Conservation (phyloP, 2,329 filamentous ascomycete species). For the Hypoxylon sp. region DNA sequence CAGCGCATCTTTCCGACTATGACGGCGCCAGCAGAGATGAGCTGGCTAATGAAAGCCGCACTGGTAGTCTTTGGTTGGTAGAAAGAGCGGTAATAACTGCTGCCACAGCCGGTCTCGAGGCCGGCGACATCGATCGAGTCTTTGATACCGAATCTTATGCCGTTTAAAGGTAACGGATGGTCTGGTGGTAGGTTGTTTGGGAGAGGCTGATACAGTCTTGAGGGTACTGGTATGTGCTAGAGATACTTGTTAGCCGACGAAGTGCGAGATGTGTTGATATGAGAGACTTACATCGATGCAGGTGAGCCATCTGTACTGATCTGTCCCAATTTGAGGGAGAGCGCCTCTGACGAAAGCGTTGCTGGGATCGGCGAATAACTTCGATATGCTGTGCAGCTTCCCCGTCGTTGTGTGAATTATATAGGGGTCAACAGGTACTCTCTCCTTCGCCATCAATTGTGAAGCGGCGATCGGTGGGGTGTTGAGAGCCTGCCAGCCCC, state of each 20-base stretch:
- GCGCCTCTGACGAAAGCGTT: conserved; percentile 28
- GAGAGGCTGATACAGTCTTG: too few species aligned
- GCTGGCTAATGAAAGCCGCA: conserved; percentile 16
- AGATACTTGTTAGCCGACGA: background rate
- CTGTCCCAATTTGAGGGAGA: background rate
- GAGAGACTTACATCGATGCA: conserved; percentile 3
- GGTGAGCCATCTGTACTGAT: conserved; percentile 24
- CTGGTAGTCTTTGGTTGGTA: conserved; percentile 12
- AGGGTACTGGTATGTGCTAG: conserved; percentile 32
- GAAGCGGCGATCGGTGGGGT: background rate
- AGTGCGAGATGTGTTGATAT: background rate
- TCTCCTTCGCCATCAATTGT: background rate
- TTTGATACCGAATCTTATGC: conserved; percentile 35
- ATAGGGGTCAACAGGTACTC: conserved; percentile 15
- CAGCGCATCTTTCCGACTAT: conserved; percentile 36
- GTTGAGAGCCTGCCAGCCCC: too few species aligned
- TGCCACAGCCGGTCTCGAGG: conserved; percentile 30
- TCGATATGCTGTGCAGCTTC: conserved; percentile 8
- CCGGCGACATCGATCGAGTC: conserved; percentile 32
- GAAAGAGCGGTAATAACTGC: conserved; percentile 21
- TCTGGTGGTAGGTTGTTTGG: background rate
- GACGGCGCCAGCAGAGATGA: conserved; percentile 32
- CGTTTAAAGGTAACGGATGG: conserved; percentile 8
- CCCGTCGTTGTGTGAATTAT: conserved; percentile 18
- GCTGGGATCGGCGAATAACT: conserved; percentile 22